Conservation (phyloP, 768 basidiomycete species). For the Xerocomellus chrysenteron region DNA sequence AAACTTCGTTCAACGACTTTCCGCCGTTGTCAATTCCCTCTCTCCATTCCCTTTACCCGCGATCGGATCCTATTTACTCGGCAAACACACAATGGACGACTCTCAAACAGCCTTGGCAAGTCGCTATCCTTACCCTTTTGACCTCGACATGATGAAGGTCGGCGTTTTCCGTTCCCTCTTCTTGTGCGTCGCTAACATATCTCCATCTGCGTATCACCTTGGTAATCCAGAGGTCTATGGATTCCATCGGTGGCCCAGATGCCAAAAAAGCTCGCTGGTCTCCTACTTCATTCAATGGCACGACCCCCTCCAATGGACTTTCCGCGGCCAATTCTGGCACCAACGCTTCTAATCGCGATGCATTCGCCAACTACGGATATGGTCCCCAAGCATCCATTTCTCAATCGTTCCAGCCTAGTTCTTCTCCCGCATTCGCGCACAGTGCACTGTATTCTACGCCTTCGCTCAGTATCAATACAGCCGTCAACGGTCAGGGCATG, state of each 20-base stretch:
- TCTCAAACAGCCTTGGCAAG: slow-evolving; percentile 65
- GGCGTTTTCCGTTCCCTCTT: slow-evolving; percentile 13
- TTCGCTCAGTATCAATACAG: slow-evolving; percentile 65
- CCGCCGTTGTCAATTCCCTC: slow-evolving; percentile 51
- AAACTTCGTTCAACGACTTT: slow-evolving; percentile 38
- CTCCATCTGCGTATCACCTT: neutral
- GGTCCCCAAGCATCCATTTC: slow-evolving; percentile 68
- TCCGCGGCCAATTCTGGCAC: slow-evolving; percentile 37
- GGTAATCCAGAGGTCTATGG: slow-evolving; percentile 73
- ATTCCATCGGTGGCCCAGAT: slow-evolving; percentile 76
- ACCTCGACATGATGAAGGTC: slow-evolving; percentile 94
- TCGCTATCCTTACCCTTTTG: slow-evolving; percentile 75
- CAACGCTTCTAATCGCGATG: slow-evolving; percentile 52
- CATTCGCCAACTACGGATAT: slow-evolving; percentile 87
- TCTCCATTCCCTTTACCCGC: slow-evolving; percentile 38
- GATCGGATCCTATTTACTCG: slow-evolving; percentile 25
- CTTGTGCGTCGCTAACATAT: slow-evolving; percentile 1
- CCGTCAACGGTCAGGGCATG: slow-evolving; percentile 42
- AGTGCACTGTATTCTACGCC: slow-evolving; percentile 75
- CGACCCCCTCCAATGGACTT: slow-evolving; percentile 33
- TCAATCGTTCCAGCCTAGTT: slow-evolving; percentile 49
- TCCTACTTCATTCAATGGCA: slow-evolving; percentile 51
- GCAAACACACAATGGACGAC: slow-evolving; percentile 62
- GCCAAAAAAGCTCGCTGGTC: slow-evolving; percentile 92
- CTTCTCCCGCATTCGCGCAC: slow-evolving; percentile 48